Base-by-base conservation (phyloP, 1,284 basidiomycete species). In the Papiliotrema fonsecae region DNA sequence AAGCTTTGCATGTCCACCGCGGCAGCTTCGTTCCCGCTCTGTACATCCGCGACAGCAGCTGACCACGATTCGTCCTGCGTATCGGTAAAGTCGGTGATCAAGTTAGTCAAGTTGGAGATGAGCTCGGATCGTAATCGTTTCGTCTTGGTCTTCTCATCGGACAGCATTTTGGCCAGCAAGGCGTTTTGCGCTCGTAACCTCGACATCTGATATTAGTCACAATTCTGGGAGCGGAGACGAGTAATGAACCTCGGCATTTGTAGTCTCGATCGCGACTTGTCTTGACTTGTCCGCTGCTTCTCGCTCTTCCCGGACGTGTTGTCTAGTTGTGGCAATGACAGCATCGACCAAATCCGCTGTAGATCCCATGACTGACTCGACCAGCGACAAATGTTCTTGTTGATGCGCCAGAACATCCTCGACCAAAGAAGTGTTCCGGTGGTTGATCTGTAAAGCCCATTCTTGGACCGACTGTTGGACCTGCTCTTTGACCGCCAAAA, bases 181-280 rank as follows among this genome's bases (percentile, higher is more conserved):
- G 77, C 76, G 61, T 93, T 93, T 65, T 92, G 88, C 42, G 80
- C 75, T 51, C 79, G 79, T 19, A 94, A 75, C 22, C 82, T 81
- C 1, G 73, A 64, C 28, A 88, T 78, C 75, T 75, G 47, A 46
- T 38, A 26, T 24, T 42, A 49, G 41, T 34, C 19, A 42, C 25
- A 30, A 22, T 16, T 21, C 39, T 22, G 14, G 11, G 36, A n/a
- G n/a, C n/a, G n/a, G n/a, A n/a, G 18, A 34, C 5, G 34, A 34
- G 25, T 24, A n/a, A 32, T 58, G 35, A 40, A 71, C 69, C 56
- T 91, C 87, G 5, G 77, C 72, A 18, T 78, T 73, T 0, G 80
- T 78, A 3, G 81, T 77, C 39, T 75, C 75, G 11, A 80, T 76
- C 0, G 80, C 76, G 28, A 83, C 66, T 4, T 73, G 62, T 50